phyloP scores from a whole-genome alignment of 805 yeast species.

The Lachancea thermotolerans region DNA sequence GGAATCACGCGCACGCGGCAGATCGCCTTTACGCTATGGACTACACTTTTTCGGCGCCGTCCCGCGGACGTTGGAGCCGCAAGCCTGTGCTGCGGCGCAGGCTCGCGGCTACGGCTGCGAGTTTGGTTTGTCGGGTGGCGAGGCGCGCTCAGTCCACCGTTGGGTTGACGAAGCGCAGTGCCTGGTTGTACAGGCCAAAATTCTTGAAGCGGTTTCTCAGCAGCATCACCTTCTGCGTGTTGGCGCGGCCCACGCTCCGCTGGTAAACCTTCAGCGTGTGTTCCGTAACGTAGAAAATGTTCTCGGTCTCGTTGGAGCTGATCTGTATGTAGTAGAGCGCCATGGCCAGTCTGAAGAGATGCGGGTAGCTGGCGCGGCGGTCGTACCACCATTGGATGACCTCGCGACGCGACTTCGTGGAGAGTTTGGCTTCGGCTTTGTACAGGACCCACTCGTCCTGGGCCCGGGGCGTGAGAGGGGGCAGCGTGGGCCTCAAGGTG shows the following conservation, averaged over 20 bases:
- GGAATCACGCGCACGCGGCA: too few relatives aligned
- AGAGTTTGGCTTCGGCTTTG: constrained; percentile 1
- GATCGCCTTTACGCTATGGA: too few relatives aligned
- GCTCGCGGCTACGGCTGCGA: too few relatives aligned
- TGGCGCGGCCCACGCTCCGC: constrained; percentile 3
- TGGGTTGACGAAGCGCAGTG: constrained; percentile 5
- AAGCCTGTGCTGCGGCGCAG: too few relatives aligned
- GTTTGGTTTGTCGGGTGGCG: too few relatives aligned
- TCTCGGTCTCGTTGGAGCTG: constrained; percentile 7
- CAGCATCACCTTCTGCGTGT: constrained; percentile 5
- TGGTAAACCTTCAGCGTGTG: constrained; percentile 2
- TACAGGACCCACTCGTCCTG: constrained; percentile 2
- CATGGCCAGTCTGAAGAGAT: constrained; percentile 8
- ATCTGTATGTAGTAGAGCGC: constrained; percentile 8
- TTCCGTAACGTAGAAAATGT: constrained; percentile 3
- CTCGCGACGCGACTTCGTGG: constrained; percentile 2
- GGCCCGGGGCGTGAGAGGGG: background rate
- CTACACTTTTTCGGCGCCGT: too few relatives aligned
- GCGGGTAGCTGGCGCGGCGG: constrained; percentile 4
- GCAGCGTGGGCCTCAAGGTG: background rate
- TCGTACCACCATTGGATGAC: constrained; percentile 9
- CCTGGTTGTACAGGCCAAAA: constrained; percentile 7
- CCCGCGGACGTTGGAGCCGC: too few relatives aligned
- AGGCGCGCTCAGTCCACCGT: background rate
- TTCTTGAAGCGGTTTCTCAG: constrained; percentile 7